phyloP scores from a whole-genome alignment of 2,329 filamentous ascomycete genomes.

The Paecilomyces sp. region DNA sequence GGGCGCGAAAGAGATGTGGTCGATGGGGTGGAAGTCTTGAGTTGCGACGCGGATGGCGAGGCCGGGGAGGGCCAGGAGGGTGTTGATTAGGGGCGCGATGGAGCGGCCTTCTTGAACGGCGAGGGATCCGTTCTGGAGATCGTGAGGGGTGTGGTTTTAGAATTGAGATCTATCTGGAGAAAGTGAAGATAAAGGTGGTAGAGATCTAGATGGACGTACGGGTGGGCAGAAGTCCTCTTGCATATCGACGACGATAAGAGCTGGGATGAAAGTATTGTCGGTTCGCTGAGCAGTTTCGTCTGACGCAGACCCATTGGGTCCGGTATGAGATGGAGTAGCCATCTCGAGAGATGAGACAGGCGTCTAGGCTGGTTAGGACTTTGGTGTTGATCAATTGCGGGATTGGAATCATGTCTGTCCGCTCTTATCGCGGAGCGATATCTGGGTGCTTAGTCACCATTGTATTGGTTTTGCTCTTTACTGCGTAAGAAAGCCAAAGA shows the following conservation, averaged over 20 bases:
- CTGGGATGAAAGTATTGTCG: conserved; percentile 38
- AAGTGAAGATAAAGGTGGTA: not conserved
- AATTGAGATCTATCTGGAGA: not conserved
- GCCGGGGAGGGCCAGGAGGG: conserved; percentile 58
- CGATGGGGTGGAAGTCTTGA: conserved; percentile 79
- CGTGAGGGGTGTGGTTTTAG: not conserved
- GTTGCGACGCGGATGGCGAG: conserved; percentile 74
- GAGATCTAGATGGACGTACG: conserved; percentile 44
- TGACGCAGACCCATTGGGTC: not conserved
- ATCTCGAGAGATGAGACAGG: not conserved
- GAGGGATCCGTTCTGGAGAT: conserved; percentile 70
- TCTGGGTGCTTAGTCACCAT: not conserved
- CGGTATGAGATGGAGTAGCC: not conserved
- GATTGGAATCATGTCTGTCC: not conserved
- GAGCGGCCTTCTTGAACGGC: conserved; percentile 68
- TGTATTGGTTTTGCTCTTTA: not conserved
- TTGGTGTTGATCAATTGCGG: not conserved
- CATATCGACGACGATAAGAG: conserved; percentile 73
- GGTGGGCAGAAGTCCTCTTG: conserved; percentile 95
- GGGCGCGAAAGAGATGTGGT: conserved; percentile 82
- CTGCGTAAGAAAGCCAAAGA: not conserved
- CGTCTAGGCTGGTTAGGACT: not conserved
- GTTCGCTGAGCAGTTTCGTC: not conserved
- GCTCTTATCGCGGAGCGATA: not conserved
- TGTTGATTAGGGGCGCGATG: conserved; percentile 66